phyloP scores from a whole-genome alignment of 306 rosid species.

The Abrus precatorius region DNA sequence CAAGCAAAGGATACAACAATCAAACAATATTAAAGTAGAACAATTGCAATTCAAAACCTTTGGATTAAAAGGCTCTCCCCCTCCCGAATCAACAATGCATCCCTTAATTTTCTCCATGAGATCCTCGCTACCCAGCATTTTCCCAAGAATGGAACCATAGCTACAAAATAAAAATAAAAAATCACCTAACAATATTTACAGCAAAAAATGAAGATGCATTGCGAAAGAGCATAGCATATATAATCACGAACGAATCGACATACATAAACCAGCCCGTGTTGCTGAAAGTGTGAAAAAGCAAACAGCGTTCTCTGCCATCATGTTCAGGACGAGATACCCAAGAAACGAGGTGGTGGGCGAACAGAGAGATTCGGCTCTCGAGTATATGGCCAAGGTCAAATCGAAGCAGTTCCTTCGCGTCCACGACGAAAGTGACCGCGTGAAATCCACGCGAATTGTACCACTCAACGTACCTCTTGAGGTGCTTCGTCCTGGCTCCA shows the following conservation, averaged over 20 bases:
- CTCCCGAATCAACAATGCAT: conserved; percentile 91
- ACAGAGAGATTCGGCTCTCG: conserved; percentile 57
- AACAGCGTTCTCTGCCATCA: conserved; percentile 67
- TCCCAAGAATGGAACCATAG: conserved; percentile 75
- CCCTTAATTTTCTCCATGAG: conserved; percentile 77
- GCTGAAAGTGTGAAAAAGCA: conserved; percentile 91
- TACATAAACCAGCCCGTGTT: conserved; percentile 98
- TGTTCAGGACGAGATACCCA: conserved; percentile 68
- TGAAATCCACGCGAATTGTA: conserved; percentile 77
- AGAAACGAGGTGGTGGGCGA: conserved; percentile 63
- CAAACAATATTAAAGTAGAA: background rate
- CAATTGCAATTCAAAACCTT: conserved; percentile 60
- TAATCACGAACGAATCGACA: conserved; percentile 39
- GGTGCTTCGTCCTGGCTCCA: conserved; percentile 77
- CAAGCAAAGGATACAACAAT: background rate
- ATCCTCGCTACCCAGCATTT: conserved; percentile 59
- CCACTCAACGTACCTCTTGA: conserved; percentile 87
- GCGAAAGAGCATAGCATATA: background rate
- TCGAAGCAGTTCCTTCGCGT: conserved; percentile 62
- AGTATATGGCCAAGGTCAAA: conserved; percentile 66
- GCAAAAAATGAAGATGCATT: background rate
- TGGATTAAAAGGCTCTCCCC: conserved; percentile 83
- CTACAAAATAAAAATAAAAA: conserved; percentile 55
- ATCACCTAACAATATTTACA: background rate
- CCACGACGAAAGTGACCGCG: conserved; percentile 77